A percentile compares a stretch with the other conserved stretches of the same genome.
Evolutionary conservation across 148 eudicot genomes (phyloP).

Genomic region (Agrostemma githago): DNA sequence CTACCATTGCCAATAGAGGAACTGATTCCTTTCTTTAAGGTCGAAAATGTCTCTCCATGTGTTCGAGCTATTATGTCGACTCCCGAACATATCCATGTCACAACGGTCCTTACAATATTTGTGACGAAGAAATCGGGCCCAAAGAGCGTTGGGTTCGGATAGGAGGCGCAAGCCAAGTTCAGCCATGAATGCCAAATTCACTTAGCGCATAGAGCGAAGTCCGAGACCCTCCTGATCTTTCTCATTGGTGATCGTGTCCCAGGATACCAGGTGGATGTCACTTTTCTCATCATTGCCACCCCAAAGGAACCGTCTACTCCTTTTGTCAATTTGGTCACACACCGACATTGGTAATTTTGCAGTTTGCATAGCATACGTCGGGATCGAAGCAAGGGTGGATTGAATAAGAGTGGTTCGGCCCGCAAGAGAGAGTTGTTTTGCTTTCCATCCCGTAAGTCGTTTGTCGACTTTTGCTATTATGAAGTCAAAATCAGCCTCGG

Average conservation of each 20-base stretch:
- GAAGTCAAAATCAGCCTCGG: too few species aligned
- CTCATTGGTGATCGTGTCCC: not conserved
- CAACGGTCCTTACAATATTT: not conserved
- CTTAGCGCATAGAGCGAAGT: not conserved
- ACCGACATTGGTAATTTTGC: too few species aligned
- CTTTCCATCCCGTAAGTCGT: too few species aligned
- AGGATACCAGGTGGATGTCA: not conserved
- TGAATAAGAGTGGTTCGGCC: too few species aligned
- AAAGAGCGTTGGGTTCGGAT: not conserved
- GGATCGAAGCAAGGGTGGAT: too few species aligned
- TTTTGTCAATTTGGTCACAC: too few species aligned
- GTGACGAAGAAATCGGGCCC: not conserved
- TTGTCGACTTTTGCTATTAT: too few species aligned
- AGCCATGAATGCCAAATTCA: not conserved
- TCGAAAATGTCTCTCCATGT: not conserved
- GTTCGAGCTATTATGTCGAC: not conserved
- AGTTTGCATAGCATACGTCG: too few species aligned
- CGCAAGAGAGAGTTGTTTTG: too few species aligned
- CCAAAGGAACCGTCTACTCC: not conserved
- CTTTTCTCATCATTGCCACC: not conserved
- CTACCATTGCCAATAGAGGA: not conserved
- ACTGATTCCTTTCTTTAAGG: not conserved
- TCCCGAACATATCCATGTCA: not conserved
- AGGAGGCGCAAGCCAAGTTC: not conserved
- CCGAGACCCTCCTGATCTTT: not conserved